These are phyloP conservation scores for Debaryomyces sp. DNA, from an alignment of 1,139 yeast species.

Conservation along the genomic window DNA sequence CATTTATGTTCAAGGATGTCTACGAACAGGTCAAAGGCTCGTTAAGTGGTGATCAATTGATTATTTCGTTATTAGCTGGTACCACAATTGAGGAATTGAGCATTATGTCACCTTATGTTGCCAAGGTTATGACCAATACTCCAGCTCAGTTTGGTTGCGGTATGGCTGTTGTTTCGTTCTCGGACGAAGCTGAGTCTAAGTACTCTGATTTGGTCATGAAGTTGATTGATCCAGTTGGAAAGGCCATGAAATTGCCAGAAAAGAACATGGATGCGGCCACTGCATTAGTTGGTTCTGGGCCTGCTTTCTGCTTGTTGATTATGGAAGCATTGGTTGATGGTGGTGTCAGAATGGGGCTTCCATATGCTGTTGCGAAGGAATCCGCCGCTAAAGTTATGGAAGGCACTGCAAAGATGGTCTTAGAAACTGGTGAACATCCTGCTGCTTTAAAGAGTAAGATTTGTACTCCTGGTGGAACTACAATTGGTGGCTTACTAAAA, in stretches of 20 bases:
- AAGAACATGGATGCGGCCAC: conserved; percentile 97
- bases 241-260: conserved; percentile 75
- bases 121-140: conserved; percentile 97
- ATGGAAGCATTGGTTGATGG: conserved; percentile 94
- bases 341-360: conserved; percentile 93
- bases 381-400: conserved; percentile 96
- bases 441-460: conserved; percentile 85
- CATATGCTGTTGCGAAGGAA: conserved; percentile 77
- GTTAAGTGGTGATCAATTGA: conserved; percentile 56
- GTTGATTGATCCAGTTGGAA: conserved; percentile 66
- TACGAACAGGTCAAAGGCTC: conserved; percentile 46
- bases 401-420: conserved; percentile 94
- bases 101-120: conserved; percentile 58
- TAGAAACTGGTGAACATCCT: conserved; percentile 87
- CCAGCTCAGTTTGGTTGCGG: conserved; percentile 94
- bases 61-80: conserved; percentile 90
- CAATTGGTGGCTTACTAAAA: conserved; percentile 91
- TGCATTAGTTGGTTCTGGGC: conserved; percentile 93
- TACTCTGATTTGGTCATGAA: conserved; percentile 58
- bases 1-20: conserved; percentile 70
- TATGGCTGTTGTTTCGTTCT: conserved; percentile 83
- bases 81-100: conserved; percentile 76
- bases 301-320: conserved; percentile 89
- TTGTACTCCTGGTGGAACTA: conserved; percentile 98
- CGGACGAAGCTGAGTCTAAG: conserved; percentile 48